Base-by-base conservation (phyloP, 495 filamentous ascomycete species). In the Haplographium delicatum region DNA sequence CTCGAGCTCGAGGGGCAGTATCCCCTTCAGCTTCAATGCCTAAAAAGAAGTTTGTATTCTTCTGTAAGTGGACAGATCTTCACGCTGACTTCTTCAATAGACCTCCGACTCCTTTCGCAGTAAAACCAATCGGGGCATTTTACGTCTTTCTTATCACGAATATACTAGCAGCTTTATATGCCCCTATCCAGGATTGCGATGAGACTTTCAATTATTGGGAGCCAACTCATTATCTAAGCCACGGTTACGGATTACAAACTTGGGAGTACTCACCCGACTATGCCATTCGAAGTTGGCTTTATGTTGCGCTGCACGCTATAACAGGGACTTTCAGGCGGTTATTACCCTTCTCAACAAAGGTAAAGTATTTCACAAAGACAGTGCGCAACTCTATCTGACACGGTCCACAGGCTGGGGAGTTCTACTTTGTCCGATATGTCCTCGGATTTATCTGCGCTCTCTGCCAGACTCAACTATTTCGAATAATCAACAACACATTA, bases 171-270 rank as follows among this genome's bases (percentile, higher is more conserved):
- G 91, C 91, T n/a, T 59, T 83, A 16, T 91, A 81, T 59, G 79
- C 88, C 0, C 95, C 94, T 0, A 96, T 99, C 58, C 91, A 96
- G 60, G 94, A 99, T 66, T 99, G 94, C 62, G 94, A 99, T 63
- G 94, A 99, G 70, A 89, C 91, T 3, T 99, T 95, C 75, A 99
- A 99, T 61, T 99, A 94, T 70, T 99, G 94, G 94, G 94, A 99
- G 60, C 93, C 94, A 1, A 82, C 89, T 0, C 94, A 99, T 68
- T 99, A 96, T 65, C 78, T 99, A 24, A 82, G 80, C 51, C 89
- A 96, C 72, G 87, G 88, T 61, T 91, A 91, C 62, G 94, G 94
- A 24, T 71, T 97, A 27, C 88, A 99, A 68, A 99, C 94, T 13
- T 99, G 94, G 94, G 94, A 99, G 65, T 99, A 97, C 68, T 95